phyloP scores from a whole-genome alignment of 2,329 filamentous ascomycete species.

The Ceratocystis colombiana region DNA sequence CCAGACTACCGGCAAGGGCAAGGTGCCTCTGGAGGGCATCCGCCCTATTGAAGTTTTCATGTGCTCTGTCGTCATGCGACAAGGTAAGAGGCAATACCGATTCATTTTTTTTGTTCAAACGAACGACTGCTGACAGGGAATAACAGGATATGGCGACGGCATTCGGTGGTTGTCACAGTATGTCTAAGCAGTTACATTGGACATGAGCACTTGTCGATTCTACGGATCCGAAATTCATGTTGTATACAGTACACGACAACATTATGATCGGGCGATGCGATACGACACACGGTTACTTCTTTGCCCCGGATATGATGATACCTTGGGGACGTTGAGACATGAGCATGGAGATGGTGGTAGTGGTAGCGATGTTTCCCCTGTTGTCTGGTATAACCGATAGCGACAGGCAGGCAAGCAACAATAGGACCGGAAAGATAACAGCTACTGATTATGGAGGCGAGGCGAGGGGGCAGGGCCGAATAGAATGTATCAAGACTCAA shows the following conservation, averaged over 20 bases:
- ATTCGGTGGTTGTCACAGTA: constrained; percentile 92
- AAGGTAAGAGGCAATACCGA: constrained; percentile 47
- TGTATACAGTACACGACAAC: background rate
- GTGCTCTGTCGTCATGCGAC: constrained; percentile 97
- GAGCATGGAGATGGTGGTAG: background rate
- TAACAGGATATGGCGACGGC: constrained; percentile 67
- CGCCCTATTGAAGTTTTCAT: constrained; percentile 96
- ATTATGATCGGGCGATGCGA: constrained; percentile 3
- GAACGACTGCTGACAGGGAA: constrained; percentile 26
- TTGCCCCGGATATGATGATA: constrained; percentile 19
- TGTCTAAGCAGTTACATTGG: constrained; percentile 48
- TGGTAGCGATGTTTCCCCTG: background rate
- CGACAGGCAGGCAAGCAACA: background rate
- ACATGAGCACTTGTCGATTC: background rate
- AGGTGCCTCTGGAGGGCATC: constrained; percentile 84
- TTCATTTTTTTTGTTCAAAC: constrained; percentile 7
- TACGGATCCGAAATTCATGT: background rate
- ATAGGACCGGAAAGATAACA: background rate
- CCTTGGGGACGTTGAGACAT: constrained; percentile 13
- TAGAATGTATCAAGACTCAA: background rate
- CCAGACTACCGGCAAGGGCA: constrained; percentile 94
- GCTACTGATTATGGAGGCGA: background rate
- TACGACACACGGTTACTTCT: background rate
- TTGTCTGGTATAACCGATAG: background rate
- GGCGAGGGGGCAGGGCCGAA: background rate